Evolutionary conservation across 306 rosid species (phyloP).

Genomic region (Cicer pinnatifidum): DNA sequence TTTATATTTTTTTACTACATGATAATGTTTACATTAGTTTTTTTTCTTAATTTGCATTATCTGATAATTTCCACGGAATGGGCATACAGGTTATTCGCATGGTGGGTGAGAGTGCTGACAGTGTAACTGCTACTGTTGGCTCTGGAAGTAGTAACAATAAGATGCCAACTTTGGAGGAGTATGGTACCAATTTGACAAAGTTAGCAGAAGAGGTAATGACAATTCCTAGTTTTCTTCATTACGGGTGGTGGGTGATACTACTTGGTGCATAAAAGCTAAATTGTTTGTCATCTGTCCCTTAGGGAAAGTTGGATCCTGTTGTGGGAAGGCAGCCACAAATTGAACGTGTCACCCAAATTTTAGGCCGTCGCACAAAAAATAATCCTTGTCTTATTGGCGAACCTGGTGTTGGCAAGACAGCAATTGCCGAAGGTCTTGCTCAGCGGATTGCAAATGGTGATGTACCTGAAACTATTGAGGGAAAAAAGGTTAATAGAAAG

Average conservation of each 20-base stretch:
- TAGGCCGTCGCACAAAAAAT: constrained; percentile 93
- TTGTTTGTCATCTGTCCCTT: constrained; percentile 22
- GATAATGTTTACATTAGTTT: not conserved
- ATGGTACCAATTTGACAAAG: constrained; percentile 96
- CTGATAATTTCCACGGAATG: constrained; percentile 31
- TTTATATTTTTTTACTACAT: not conserved
- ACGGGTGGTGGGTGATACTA: constrained; percentile 34
- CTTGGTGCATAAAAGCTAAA: constrained; percentile 10
- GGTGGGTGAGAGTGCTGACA: constrained; percentile 99
- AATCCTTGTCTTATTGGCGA: constrained; percentile 99
- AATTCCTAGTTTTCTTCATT: constrained; percentile 3
- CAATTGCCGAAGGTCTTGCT: constrained; percentile 99
- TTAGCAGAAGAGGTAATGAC: constrained; percentile 86
- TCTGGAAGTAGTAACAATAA: constrained; percentile 85
- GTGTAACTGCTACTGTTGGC: constrained; percentile 87
- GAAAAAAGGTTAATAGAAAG: constrained; percentile 74
- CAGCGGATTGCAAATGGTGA: constrained; percentile 93
- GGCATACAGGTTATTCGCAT: constrained; percentile 91
- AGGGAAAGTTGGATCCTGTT: constrained; percentile 98
- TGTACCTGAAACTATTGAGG: constrained; percentile 99
- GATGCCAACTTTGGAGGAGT: constrained; percentile 98
- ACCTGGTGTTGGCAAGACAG: constrained; percentile 99
- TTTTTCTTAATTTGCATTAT: not conserved
- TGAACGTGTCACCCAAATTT: constrained; percentile 94
- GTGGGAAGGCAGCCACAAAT: constrained; percentile 97